Percentiles rank a stretch among this genome's conserved stretches.
Evolutionary conservation across 23 red algal genomes (phyloP).

Genomic region (Gracilaria vermiculophylla): DNA sequence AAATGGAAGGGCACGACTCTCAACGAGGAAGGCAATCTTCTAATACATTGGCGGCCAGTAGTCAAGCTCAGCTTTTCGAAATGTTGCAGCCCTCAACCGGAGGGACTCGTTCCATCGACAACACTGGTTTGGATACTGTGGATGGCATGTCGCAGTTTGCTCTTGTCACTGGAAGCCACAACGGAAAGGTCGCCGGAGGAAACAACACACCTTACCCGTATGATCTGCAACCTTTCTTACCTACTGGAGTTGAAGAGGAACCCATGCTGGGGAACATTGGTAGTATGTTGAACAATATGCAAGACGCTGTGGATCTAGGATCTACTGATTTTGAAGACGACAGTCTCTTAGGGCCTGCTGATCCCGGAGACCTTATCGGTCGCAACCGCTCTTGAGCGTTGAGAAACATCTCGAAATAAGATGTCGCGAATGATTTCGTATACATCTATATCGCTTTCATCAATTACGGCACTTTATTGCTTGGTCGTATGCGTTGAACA

Average conservation of each 20-base stretch:
- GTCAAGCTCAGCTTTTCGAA: conserved; percentile 19
- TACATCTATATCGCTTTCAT: no score
- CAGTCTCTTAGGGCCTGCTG: conserved; percentile 38
- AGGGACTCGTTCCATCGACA: neutral
- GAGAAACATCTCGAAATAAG: no score
- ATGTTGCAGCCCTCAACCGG: conserved; percentile 12
- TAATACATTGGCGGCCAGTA: neutral
- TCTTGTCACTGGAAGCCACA: conserved; percentile 11
- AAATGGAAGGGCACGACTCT: neutral
- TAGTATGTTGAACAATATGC: conserved; percentile 52
- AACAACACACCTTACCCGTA: conserved; percentile 31
- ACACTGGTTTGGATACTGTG: conserved; percentile 6
- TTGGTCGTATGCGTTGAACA: no score
- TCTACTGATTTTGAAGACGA: conserved; percentile 55
- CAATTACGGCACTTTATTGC: no score
- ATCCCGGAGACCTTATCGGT: conserved; percentile 37
- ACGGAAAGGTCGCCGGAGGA: conserved; percentile 22
- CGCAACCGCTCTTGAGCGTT: neutral
- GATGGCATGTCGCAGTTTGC: conserved; percentile 14
- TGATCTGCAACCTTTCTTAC: conserved; percentile 22
- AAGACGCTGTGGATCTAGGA: conserved; percentile 18
- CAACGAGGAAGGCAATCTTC: neutral
- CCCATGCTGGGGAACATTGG: conserved; percentile 4
- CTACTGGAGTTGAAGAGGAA: conserved; percentile 38
- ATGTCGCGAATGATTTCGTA: no score